Percentiles rank a stretch among this genome's conserved stretches.
These are phyloP conservation scores for Athelia sp. DNA, from an alignment of 1,284 basidiomycete genomes.

Conservation along the genomic window DNA sequence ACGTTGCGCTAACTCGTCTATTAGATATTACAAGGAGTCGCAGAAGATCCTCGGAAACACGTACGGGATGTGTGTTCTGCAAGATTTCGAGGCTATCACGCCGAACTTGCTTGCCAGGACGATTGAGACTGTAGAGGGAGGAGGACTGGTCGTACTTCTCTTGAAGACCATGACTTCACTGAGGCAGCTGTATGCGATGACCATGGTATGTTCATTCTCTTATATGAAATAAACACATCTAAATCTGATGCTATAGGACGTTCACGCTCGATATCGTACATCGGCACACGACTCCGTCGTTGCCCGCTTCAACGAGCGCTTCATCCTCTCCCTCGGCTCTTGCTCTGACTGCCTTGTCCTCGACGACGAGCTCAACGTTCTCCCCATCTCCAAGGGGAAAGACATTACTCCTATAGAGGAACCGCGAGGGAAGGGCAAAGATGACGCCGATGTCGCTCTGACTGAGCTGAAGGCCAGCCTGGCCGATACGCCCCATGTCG, in stretches of 20 bases:
- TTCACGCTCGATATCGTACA: constrained; percentile 90
- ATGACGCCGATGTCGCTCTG: constrained; percentile 64
- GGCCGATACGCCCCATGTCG: constrained; percentile 82
- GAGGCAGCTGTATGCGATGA: constrained; percentile 91
- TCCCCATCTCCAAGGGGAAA: constrained; percentile 95
- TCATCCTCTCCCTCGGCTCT: constrained; percentile 90
- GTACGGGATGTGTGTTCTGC: constrained; percentile 95
- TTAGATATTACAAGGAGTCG: constrained; percentile 87
- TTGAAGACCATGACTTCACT: constrained; percentile 95
- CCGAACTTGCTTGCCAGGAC: constrained; percentile 96
- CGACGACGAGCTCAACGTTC: constrained; percentile 97
- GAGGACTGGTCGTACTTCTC: constrained; percentile 88
- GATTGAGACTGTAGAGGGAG: constrained; percentile 98
- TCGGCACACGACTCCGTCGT: constrained; percentile 87
- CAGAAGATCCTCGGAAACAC: constrained; percentile 97
- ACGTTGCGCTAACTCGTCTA: background rate
- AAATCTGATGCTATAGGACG: constrained; percentile 56
- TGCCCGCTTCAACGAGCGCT: constrained; percentile 97
- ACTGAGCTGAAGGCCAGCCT: constrained; percentile 80
- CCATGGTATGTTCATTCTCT: constrained; percentile 62
- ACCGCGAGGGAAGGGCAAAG: constrained; percentile 37
- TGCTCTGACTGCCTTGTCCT: constrained; percentile 90
- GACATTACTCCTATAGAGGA: constrained; percentile 79
- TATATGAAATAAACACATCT: background rate
- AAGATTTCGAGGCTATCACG: constrained; percentile 98